Base-by-base conservation (phyloP, 2,329 filamentous ascomycete genomes). In the Botrytis fragariae region DNA sequence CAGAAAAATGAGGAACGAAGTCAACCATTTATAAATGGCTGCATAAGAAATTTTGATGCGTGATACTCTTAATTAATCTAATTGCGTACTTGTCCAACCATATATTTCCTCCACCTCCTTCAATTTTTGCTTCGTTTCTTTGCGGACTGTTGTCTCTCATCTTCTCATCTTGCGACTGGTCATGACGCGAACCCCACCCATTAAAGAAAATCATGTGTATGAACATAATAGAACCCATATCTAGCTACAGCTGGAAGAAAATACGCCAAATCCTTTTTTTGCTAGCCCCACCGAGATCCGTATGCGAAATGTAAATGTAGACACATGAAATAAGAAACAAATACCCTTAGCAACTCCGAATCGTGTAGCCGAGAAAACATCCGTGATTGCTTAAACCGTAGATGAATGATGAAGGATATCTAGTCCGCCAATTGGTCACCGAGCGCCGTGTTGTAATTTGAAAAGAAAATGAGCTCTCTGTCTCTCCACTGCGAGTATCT, bases 341-440 rank as follows among this genome's bases (percentile, higher is more conserved):
- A 70, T 67, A 35, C 32, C 39, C 62, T 48, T 25, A 60, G 71
- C 51, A 72, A 68, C 62, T 69, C 59, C 48, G 12, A 22, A 72
- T 37, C 32, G 18, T 72, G 62, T 54, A 68, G 37, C 48, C 64
- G 37, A 72, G 44, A 35, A 39, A 45, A 32, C 18, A 68, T 59
- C 37, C 63, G 22, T 32, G 42, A 45, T 59, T n/a, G 54, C 25
- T 54, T 42, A 20, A 39, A 54, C 29, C 59, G 25, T 51, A 54
- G 35, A 72, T 72, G 65, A 42, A 69, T n/a, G 16, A 48, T 60
- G 25, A 63, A 65, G 39, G 45, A 67, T 42, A 54, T 57, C 44
- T 69, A 35, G 25, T 45, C 71, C 64, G 51, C 71, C 48, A 61
- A 72, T 68, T 68, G 54, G 35, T 39, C 37, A 71, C 59, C 69